Percentiles rank a stretch among this genome's conserved stretches.
Evolutionary conservation across 169 alveolate genomes (phyloP).

Genomic region (Cystoisospora suis): DNA sequence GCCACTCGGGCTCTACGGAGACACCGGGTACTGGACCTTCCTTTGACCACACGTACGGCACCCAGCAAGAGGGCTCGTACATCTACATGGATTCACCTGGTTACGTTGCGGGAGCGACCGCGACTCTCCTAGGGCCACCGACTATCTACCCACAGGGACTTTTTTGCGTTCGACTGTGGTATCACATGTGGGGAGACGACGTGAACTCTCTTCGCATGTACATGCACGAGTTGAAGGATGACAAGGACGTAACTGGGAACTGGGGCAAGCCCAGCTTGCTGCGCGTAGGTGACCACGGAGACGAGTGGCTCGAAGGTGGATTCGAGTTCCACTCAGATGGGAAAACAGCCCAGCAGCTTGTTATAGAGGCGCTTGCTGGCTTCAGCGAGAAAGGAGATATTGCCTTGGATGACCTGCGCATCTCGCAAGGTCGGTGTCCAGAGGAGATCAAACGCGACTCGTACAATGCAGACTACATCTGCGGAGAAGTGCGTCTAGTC

Average conservation of each 20-base stretch:
- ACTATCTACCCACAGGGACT: conserved; percentile 68
- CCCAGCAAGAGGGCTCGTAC: conserved; percentile 62
- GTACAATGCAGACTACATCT: conserved; percentile 55
- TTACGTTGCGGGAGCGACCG: conserved; percentile 74
- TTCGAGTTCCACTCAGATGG: conserved; percentile 71
- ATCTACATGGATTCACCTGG: conserved; percentile 74
- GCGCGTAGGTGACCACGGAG: conserved; percentile 75
- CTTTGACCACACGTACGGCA: conserved; percentile 70
- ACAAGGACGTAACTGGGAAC: conserved; percentile 47
- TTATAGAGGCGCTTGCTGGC: conserved; percentile 75
- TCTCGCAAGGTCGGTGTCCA: conserved; percentile 68
- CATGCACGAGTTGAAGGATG: conserved; percentile 58
- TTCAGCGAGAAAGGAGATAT: conserved; percentile 72
- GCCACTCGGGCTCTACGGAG: conserved; percentile 44
- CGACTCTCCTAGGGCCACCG: conserved; percentile 68
- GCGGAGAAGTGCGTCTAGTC: conserved; percentile 77
- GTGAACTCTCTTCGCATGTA: conserved; percentile 72
- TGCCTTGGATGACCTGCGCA: conserved; percentile 71
- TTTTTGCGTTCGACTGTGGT: conserved; percentile 68
- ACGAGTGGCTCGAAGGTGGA: conserved; percentile 74
- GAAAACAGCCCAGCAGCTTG: conserved; percentile 65
- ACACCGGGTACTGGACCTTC: conserved; percentile 72
- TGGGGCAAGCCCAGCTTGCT: conserved; percentile 75
- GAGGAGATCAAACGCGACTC: conserved; percentile 52
- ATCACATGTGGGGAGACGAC: conserved; percentile 76